Evolutionary conservation across 352 stramenopile species (phyloP), one percentile per base, ranked within the genome.

Genomic region (Peronospora belbahrii): DNA sequence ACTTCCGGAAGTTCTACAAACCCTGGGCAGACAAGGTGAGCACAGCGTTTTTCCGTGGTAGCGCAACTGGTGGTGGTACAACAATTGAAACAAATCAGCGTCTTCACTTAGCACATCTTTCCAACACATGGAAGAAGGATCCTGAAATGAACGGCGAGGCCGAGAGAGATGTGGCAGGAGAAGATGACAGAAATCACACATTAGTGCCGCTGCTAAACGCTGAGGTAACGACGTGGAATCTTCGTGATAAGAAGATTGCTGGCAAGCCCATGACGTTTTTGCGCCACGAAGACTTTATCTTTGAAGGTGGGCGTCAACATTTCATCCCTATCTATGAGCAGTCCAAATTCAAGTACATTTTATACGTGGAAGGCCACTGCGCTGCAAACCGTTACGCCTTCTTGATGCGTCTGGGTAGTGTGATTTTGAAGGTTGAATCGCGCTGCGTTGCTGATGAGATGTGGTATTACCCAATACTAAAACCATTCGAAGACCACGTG

Each of bases 241-340:
- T 97, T 39, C 74, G 93, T 25, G 95, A 99, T 65, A 98, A 98
- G 62, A 99, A 99, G 62, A 90, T 94, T 23, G 79, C 81, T 4
- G 81, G 85, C 27, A 85, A 89, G 47, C 85, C 92, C 2, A 98
- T 99, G 88, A 97, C 84, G 22, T 98, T 94, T 64, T 47, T 98
- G 36, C 75, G 76, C 37, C 70, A 78, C 9, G 78, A 83, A 23
- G 52, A 66, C 5, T 77, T 89, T 30, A 78, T 91, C 42, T 96
- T 98, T 52, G 63, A 83, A 28, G 96, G 95, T 52, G 92, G 87
- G 39, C 85, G 77, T 35, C 78, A 98, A 47, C 91, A 97, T 52
- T 98, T 97, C 54, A 97, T 97, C 15, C 94, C 95, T 8, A 98
- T 99, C 65, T 99, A 98, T 66, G 80, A 98, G 65, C 95, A 99